These are phyloP conservation scores for Rhizopogon vulgaris DNA, from an alignment of 768 basidiomycete species.

Conservation along the genomic window DNA sequence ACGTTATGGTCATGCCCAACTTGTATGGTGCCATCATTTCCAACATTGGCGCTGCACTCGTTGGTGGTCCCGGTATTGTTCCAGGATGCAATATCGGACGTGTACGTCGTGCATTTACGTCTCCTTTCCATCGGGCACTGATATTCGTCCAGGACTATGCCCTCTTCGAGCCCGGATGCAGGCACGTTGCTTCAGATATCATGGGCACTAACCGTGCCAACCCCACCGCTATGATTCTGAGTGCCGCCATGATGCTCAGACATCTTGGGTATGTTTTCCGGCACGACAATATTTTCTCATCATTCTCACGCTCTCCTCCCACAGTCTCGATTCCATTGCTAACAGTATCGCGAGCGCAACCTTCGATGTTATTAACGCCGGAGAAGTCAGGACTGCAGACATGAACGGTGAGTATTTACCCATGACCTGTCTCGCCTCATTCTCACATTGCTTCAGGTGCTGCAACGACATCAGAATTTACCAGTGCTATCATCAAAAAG, in stretches of 20 bases:
- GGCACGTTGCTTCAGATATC: constrained; percentile 91
- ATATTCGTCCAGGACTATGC: constrained; percentile 71
- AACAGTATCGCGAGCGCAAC: constrained; percentile 91
- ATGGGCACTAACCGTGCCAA: constrained; percentile 96
- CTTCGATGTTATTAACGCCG: constrained; percentile 86
- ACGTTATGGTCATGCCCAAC: constrained; percentile 99
- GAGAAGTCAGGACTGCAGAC: constrained; percentile 87
- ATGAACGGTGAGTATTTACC: constrained; percentile 71
- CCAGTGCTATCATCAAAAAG: constrained; percentile 83
- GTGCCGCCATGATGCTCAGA: constrained; percentile 95
- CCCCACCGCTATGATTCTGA: constrained; percentile 96
- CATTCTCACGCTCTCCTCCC: constrained; percentile 10
- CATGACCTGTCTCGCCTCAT: background rate
- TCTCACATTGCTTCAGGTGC: constrained; percentile 45
- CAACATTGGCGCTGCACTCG: constrained; percentile 97
- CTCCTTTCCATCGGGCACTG: constrained; percentile 2
- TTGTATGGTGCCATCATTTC: constrained; percentile 95
- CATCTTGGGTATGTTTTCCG: constrained; percentile 72
- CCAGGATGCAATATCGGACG: constrained; percentile 97
- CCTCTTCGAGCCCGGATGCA: constrained; percentile 97
- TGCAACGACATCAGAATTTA: constrained; percentile 92
- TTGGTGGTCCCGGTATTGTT: constrained; percentile 96
- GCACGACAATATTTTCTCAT: constrained; percentile 15
- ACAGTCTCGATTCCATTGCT: constrained; percentile 84
- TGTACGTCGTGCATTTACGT: constrained; percentile 35